Base-by-base conservation (phyloP, 805 yeast genomes). In the Suhomyces faveliae region DNA sequence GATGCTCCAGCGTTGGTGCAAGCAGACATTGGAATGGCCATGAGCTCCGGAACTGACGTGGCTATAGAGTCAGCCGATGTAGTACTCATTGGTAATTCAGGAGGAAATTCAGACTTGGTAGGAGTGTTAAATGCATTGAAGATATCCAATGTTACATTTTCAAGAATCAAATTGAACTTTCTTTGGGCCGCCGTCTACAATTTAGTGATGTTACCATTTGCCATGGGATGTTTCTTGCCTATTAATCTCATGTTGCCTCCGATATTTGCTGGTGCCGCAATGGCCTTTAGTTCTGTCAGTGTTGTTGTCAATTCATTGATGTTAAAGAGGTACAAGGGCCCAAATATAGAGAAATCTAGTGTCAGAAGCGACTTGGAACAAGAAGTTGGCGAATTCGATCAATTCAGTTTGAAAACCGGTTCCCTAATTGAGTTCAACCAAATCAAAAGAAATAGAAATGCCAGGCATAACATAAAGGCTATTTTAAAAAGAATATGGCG, bases 61-160 rank as follows among this genome's bases (percentile, higher is more conserved):
- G 98, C 99, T 1, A 86, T 94, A 55, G 97, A 91, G 55, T 88
- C 96, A n/a, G 97, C 99, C 0, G 96, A 90, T 64, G 79, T 94
- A 33, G 96, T 94, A 15, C 71, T 94, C 12, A 64, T 88, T 61
- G 77, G 80, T 10, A 70, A 73, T 19, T 41, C 53, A 8, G 52
- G 51, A 5, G 62, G 58, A 5, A 59, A 46, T 35, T 49, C 50
- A 44, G 74, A 62, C 47, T 63, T 83, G 44, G 59, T 61, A 15
- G 84, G 87, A 7, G 77, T 86, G 4, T 64, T 76, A 21, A 73
- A 80, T 48, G 86, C 91, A 0, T 61, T 86, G 25, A 87, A 85
- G 49, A 79, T 92, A 10, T 83, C 96, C 0, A 70, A 74, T 40
- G 77, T 75, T 27, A 89, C 96, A 0, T 85, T 91, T 62, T 64